Conservation (phyloP, 345 rosid genomes). For the Adansonia digitata region DNA sequence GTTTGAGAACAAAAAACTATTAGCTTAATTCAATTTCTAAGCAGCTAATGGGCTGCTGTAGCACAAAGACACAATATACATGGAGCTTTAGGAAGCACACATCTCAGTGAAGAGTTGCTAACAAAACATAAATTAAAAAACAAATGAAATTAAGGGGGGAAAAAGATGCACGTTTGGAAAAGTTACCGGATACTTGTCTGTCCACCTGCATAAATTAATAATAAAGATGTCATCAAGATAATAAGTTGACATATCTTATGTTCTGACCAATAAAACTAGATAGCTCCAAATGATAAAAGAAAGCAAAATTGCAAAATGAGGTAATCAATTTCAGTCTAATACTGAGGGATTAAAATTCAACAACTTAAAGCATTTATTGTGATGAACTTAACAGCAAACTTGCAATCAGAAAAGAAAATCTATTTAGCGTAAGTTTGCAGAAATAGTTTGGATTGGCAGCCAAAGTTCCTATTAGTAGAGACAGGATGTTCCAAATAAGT, state of each 20-base stretch:
- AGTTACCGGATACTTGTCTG: slow-evolving; percentile 72
- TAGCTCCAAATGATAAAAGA: background rate
- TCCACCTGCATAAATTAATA: slow-evolving; percentile 48
- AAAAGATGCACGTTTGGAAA: background rate
- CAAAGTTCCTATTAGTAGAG: background rate
- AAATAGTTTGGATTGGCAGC: background rate
- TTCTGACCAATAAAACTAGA: slow-evolving; percentile 3
- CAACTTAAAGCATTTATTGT: background rate
- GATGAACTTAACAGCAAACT: background rate
- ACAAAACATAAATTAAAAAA: background rate
- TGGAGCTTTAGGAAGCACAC: background rate
- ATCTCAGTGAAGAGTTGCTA: background rate
- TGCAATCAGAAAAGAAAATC: background rate
- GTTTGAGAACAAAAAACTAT: background rate
- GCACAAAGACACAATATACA: background rate
- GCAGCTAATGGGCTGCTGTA: background rate
- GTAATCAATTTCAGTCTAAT: background rate
- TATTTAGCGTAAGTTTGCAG: background rate
- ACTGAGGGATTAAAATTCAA: background rate
- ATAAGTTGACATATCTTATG: background rate
- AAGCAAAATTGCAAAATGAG: background rate
- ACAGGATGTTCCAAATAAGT: background rate
- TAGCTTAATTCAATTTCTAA: background rate
- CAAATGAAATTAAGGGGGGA: background rate
- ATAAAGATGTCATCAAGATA: slow-evolving; percentile 9